Evolutionary conservation across 352 stramenopile species (phyloP).

Genomic region (Thraustochytrium sp.): DNA sequence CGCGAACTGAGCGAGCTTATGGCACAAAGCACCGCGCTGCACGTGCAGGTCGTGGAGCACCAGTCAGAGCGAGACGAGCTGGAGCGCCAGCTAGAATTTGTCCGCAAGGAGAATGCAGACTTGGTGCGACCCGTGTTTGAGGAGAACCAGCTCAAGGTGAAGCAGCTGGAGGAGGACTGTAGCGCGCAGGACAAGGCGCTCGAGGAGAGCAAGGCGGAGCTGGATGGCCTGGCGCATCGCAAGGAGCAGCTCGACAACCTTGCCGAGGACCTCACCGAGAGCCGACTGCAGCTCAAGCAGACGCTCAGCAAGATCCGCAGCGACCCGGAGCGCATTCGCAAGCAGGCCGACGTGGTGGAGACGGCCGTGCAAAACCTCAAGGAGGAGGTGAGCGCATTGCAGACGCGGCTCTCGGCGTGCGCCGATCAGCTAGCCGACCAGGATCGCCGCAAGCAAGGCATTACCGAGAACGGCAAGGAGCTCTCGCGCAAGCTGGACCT

Average conservation of each 20-base stretch:
- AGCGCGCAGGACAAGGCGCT: slow-evolving; percentile 62
- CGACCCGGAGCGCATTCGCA: slow-evolving; percentile 70
- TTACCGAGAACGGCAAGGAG: slow-evolving; percentile 68
- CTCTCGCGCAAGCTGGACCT: slow-evolving; percentile 71
- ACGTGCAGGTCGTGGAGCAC: slow-evolving; percentile 75
- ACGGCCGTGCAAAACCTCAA: slow-evolving; percentile 66
- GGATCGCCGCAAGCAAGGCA: slow-evolving; percentile 61
- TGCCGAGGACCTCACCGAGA: slow-evolving; percentile 25
- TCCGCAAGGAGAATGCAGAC: slow-evolving; percentile 66
- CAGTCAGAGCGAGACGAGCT: slow-evolving; percentile 70
- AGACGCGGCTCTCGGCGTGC: slow-evolving; percentile 51
- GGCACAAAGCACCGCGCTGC: slow-evolving; percentile 60
- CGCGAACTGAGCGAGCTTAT: slow-evolving; percentile 69
- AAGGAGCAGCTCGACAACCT: slow-evolving; percentile 50
- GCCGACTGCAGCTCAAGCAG: neutral
- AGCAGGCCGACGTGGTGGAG: slow-evolving; percentile 73
- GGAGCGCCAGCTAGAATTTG: slow-evolving; percentile 63
- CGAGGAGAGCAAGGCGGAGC: slow-evolving; percentile 53
- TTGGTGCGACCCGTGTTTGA: slow-evolving; percentile 73
- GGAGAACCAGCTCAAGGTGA: slow-evolving; percentile 65
- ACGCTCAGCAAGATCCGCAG: slow-evolving; percentile 40
- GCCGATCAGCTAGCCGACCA: slow-evolving; percentile 56
- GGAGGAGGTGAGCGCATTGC: slow-evolving; percentile 61
- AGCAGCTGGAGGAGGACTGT: slow-evolving; percentile 56
- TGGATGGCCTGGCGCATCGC: slow-evolving; percentile 63